A percentile compares a stretch with the other conserved stretches of the same genome.
Evolutionary conservation across 805 yeast genomes (phyloP).

Genomic region (Yarrowia porcina): DNA sequence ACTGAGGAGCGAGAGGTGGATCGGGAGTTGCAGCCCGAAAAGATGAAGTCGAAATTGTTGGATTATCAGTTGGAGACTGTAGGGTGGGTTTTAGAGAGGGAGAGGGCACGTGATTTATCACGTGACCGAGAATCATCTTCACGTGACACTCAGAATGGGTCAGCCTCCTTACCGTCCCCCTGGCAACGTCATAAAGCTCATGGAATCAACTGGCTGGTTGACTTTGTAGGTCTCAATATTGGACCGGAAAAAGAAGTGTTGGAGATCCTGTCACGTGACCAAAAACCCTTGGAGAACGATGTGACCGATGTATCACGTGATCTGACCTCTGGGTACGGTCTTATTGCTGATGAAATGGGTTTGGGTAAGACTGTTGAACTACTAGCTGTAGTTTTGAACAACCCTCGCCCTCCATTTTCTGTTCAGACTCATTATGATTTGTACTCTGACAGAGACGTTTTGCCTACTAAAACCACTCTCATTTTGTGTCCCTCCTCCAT

Average conservation of each 20-base stretch:
- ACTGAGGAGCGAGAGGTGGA: not conserved
- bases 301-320: not conserved
- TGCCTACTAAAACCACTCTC: constrained; percentile 64
- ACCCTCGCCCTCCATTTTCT: constrained; percentile 47
- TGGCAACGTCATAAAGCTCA: constrained; percentile 4
- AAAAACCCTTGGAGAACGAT: not conserved
- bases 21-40: not conserved
- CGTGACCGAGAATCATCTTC: no score
- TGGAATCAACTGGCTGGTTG: constrained; percentile 30
- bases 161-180: not conserved
- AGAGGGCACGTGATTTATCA: constrained; percentile 32
- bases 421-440: constrained; percentile 34
- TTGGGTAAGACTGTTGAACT: constrained; percentile 92
- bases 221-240: constrained; percentile 5
- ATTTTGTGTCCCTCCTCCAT: constrained; percentile 86
- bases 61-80: constrained; percentile 41
- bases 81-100: constrained; percentile 39
- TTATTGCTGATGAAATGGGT: constrained; percentile 96
- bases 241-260: not conserved
- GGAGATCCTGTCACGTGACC: not conserved
- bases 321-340: constrained; percentile 47
- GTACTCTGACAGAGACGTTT: constrained; percentile 46
- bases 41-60: constrained; percentile 30
- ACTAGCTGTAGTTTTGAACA: constrained; percentile 58
- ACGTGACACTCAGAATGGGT: no score